Evolutionary conservation across 331 rosid species (phyloP).

Genomic region (Ulmus americana): DNA sequence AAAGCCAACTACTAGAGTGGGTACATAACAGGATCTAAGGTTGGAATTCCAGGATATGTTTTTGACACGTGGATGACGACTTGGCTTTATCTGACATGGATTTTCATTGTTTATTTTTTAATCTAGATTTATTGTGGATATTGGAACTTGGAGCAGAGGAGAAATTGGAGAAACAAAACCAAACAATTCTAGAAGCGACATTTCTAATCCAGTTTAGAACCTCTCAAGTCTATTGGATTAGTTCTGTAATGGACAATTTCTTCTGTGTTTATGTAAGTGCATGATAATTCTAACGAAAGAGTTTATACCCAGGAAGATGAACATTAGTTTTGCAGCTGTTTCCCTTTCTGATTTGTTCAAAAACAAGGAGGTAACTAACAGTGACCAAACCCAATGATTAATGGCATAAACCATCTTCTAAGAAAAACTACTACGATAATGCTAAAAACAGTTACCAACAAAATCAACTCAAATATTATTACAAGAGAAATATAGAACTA

Average conservation of each 20-base stretch:
- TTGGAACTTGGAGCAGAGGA: not conserved
- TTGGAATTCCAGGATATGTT: conserved; percentile 37
- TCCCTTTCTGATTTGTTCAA: not conserved
- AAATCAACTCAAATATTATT: not conserved
- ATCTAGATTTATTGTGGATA: conserved; percentile 44
- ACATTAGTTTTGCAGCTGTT: not conserved
- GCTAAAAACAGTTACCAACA: not conserved
- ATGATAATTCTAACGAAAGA: not conserved
- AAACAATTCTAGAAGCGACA: not conserved
- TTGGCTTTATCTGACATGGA: conserved; percentile 33
- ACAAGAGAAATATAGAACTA: conserved; percentile 11
- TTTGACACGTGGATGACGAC: conserved; percentile 67
- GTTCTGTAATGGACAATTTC: not conserved
- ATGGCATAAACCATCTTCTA: not conserved
- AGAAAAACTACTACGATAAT: not conserved
- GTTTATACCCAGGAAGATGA: not conserved
- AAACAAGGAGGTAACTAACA: not conserved
- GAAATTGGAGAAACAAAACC: not conserved
- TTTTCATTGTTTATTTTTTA: not conserved
- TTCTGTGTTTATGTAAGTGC: not conserved
- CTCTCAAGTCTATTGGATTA: not conserved
- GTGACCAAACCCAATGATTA: not conserved
- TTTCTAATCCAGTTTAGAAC: not conserved
- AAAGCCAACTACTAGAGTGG: not conserved
- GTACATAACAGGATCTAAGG: conserved; percentile 6